A percentile compares a stretch with the other conserved stretches of the same genome.
Conservation (phyloP, 2,329 filamentous ascomycete genomes). For the Fusarium tanahbumbuense region DNA sequence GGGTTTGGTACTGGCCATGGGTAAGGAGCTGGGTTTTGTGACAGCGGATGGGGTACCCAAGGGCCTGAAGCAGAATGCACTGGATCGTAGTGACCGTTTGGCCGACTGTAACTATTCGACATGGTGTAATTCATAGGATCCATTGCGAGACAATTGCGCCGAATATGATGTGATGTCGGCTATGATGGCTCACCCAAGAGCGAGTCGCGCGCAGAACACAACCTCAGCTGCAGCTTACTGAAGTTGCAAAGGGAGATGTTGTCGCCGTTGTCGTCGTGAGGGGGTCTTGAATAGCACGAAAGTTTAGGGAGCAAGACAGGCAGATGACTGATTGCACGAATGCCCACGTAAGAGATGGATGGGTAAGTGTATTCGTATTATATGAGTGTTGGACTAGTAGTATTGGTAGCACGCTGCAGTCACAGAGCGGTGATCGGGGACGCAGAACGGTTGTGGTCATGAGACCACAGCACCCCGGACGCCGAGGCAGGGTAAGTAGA, state of each 20-base stretch:
- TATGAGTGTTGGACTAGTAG: constrained; percentile 46
- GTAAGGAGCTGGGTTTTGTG: constrained; percentile 37
- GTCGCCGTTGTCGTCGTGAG: not conserved
- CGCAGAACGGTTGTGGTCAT: constrained; percentile 43
- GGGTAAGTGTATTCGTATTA: constrained; percentile 42
- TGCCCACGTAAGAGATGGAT: constrained; percentile 30
- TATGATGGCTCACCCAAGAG: constrained; percentile 3
- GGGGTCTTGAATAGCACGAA: constrained; percentile 22
- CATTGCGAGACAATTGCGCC: constrained; percentile 33
- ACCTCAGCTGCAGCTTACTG: constrained; percentile 12
- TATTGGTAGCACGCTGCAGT: constrained; percentile 47
- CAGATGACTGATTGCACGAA: constrained; percentile 24
- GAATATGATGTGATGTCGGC: constrained; percentile 8
- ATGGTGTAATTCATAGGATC: constrained; percentile 47
- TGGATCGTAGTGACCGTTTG: constrained; percentile 44
- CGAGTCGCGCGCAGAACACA: constrained; percentile 11
- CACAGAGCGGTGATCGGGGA: constrained; percentile 43
- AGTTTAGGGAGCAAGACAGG: constrained; percentile 12
- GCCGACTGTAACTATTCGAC: constrained; percentile 38
- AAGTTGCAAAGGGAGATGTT: constrained; percentile 1
- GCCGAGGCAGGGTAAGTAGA: constrained; percentile 23
- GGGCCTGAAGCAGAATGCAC: constrained; percentile 44
- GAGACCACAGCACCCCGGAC: constrained; percentile 35
- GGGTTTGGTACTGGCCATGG: constrained; percentile 41
- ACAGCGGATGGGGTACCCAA: constrained; percentile 43